Evolutionary conservation across 257 asterid genomes (phyloP), one percentile per base, ranked within the genome.

Genomic region (Primulina tabacum): DNA sequence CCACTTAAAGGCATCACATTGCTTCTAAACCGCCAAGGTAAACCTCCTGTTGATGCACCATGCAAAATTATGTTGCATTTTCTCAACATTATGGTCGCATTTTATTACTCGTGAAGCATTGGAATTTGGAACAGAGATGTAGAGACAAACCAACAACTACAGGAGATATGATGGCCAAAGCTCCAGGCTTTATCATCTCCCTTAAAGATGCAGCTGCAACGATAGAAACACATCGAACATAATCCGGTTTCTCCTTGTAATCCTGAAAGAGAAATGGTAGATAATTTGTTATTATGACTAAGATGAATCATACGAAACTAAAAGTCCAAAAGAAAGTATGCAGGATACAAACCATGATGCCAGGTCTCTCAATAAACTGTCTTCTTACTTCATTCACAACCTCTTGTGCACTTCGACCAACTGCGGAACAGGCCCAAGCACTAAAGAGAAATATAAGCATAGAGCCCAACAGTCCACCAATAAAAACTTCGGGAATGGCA

Each of bases 381-480:
- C 97, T 89, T 80, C 99, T 80, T 61, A 91, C 99, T 94, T 94
- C 99, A 78, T 85, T 94, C 58, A 94, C 99, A 71, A 94, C 99
- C 80, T 94, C 99, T 77, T 94, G 99, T 73, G 99, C 99, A 71
- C 78, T 94, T 84, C 96, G 87, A 61, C 99, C 99, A 77, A 93
- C 99, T 32, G 99, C 99, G 60, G 99, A 66, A 82, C 99, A 93
- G 67, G 99, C 99, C 99, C 99, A 93, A 63, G 95, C 99, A 87
- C 99, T 90, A 83, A 93, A 93, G 37, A 93, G 84, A 79, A 67
- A 93, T 71, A 93, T 89, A 81, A 93, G 99, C 97, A 93, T 90
- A 60, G 99, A 90, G 76, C 99, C 99, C 76, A 94, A 75, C 62
- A 94, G 80, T 34, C 99, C 97, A 79, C 99, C 99, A 78, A 94